phyloP scores from a whole-genome alignment of 495 filamentous ascomycete genomes.

The Rusavskia elegans region DNA sequence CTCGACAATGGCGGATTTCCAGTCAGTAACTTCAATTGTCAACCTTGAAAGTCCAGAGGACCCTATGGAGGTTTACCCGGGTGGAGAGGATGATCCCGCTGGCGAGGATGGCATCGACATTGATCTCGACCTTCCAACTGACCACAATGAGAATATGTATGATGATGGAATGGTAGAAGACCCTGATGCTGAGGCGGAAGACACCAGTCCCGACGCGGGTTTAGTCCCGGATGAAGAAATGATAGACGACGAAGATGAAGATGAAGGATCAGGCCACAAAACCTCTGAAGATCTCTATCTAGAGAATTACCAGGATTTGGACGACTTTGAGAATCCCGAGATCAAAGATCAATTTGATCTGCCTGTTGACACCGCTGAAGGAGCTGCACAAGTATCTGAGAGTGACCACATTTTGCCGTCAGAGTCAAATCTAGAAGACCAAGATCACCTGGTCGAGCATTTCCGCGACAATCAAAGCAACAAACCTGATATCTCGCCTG shows the following conservation, averaged over 20 bases:
- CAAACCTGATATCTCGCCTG: no score
- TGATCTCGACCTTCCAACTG: slow-evolving; percentile 51
- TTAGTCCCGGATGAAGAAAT: slow-evolving; percentile 30
- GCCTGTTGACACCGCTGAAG: no score
- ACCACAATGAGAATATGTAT: slow-evolving; percentile 32
- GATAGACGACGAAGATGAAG: slow-evolving; percentile 24
- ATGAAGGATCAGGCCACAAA: neutral
- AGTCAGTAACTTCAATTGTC: neutral
- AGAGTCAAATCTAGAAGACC: no score
- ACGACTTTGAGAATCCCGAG: slow-evolving; percentile 6
- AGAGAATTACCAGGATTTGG: slow-evolving; percentile 10
- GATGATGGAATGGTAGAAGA: slow-evolving; percentile 50
- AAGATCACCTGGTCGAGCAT: no score
- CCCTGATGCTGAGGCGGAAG: slow-evolving; percentile 15
- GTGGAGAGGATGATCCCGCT: slow-evolving; percentile 12
- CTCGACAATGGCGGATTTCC: slow-evolving; percentile 3
- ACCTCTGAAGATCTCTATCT: slow-evolving; percentile 12
- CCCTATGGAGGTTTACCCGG: slow-evolving; percentile 39
- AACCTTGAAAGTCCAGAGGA: slow-evolving; percentile 16
- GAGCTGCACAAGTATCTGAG: no score
- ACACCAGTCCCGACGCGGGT: slow-evolving; percentile 15
- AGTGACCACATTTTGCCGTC: no score
- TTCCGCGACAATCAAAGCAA: no score
- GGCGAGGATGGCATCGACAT: slow-evolving; percentile 57
- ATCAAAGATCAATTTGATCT: neutral